phyloP scores from a whole-genome alignment of 768 basidiomycete genomes.

The Kwoniella shandongensis region DNA sequence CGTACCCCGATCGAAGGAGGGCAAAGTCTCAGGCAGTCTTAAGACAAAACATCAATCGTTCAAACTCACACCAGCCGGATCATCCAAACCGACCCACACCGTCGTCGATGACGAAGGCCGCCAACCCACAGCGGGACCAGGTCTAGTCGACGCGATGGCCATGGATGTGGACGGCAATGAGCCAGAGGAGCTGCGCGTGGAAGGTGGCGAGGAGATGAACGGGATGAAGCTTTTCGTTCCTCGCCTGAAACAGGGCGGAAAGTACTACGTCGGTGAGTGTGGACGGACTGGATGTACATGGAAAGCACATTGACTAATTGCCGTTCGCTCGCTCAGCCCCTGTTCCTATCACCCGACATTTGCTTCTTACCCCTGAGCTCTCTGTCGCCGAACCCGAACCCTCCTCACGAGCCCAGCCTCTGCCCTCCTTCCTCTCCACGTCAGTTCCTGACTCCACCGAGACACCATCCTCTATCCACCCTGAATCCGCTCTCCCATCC shows the following conservation, averaged over 20 bases:
- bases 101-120: conserved; percentile 33
- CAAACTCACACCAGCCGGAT: conserved; percentile 26
- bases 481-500: conserved; percentile 7
- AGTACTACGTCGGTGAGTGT: conserved; percentile 44
- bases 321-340: conserved; percentile 33
- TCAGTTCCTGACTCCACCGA: conserved; percentile 7
- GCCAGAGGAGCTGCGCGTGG: conserved; percentile 29
- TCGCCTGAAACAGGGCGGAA: conserved; percentile 29
- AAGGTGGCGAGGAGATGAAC: conserved; percentile 51
- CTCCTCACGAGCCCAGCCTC: conserved; percentile 6
- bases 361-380: conserved; percentile 37
- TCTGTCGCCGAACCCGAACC: conserved; percentile 2
- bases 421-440: conserved; percentile 33
- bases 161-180: conserved; percentile 30
- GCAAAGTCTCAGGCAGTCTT: conserved; percentile 23
- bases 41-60: conserved; percentile 31
- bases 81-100: conserved; percentile 1
- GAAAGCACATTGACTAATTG: background rate
- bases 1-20: background rate
- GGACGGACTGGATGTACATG: background rate
- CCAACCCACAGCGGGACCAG: conserved; percentile 35
- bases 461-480: conserved; percentile 1
- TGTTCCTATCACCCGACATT: conserved; percentile 37
- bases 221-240: conserved; percentile 48
- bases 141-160: conserved; percentile 37